Evolutionary conservation across 2,329 filamentous ascomycete species (phyloP), one percentile per base, ranked within the genome.

Genomic region (Metarhizium album): DNA sequence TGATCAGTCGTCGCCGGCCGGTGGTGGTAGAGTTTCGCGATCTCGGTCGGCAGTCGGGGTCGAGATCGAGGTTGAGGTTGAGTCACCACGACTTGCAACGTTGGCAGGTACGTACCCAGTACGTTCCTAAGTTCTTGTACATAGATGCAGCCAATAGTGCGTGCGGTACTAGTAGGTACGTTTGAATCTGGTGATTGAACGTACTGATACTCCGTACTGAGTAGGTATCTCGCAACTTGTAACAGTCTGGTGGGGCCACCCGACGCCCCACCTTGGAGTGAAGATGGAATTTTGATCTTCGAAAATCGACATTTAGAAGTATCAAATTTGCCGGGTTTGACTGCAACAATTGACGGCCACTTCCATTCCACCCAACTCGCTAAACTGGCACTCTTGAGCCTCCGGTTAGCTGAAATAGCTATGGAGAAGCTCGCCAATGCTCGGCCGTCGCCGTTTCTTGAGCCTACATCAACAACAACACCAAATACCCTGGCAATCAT

Each of bases 401-500:
- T 49, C 31, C 54, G 37, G 50, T 24, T 42, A 33, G 16, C 35
- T 18, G 42, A 16, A 47, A 20, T 13, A 16, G 33, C 27, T 18
- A 52, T 47, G 52, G 53, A 9, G 7, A 20, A 37, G 57, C 73
- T 9, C 71, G 55, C 61, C n/a, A 58, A 57, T 14, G 20, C 22
- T 43, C 40, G 13, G 9, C 60, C 66, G 2, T 95, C 90, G 9
- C 85, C 90, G 0, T 97, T 98, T 59, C 76, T 97, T 38, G 79
- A 86, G 49, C 83, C 87, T 0, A 82, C 83, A 16, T 62, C 74
- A 3, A 68, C 71, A 20, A 83, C 90, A 3, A 71, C 75, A 11
- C 71, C 80, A 22, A 77, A 86, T 58, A 76, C 77, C 3, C 79
- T 97, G 43, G 87, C 90, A 24, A 85, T 97, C 54, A 76, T 96